Conservation (phyloP, 2,329 filamentous ascomycete species). For the Sporothrix brunneoviolacea region DNA sequence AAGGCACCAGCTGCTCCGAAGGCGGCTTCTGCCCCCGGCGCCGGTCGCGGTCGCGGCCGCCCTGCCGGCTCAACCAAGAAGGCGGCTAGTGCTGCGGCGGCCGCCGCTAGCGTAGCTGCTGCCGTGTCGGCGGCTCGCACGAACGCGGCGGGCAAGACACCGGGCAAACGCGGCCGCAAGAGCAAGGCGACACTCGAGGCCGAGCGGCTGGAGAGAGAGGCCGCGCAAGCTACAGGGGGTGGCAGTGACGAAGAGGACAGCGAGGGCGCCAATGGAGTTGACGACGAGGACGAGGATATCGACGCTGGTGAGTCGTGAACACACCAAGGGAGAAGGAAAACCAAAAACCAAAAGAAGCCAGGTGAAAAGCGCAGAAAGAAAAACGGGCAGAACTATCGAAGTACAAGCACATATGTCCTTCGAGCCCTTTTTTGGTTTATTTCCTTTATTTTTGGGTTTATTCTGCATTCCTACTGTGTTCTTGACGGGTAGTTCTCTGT, state of each 20-base stretch:
- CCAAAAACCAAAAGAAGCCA: not conserved
- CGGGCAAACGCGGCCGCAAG: constrained; percentile 19
- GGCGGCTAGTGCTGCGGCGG: not conserved
- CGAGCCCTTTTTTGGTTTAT: not conserved
- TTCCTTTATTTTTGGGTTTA: not conserved
- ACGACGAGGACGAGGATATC: constrained; percentile 8
- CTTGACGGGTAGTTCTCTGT: too few species aligned
- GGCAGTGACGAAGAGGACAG: constrained; percentile 9
- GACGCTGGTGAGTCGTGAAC: constrained; percentile 6
- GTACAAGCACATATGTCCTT: not conserved
- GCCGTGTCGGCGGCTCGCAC: constrained; percentile 7
- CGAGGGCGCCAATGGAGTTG: constrained; percentile 11
- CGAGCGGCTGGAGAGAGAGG: constrained; percentile 12
- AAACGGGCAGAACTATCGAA: not conserved
- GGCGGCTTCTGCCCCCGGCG: constrained; percentile 7
- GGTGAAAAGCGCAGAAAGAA: not conserved
- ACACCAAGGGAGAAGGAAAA: too few species aligned
- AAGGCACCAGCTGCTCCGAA: constrained; percentile 14
- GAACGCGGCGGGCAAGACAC: not conserved
- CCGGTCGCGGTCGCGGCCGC: constrained; percentile 18
- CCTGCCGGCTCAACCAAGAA: constrained; percentile 18
- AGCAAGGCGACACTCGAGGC: constrained; percentile 20
- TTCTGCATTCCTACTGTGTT: too few species aligned
- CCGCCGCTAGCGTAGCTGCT: constrained; percentile 1
- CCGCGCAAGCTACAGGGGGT: not conserved